Evolutionary conservation across 176 grass and related monocot genomes (phyloP), one percentile per base, ranked within the genome.

Genomic region (Canna indica): DNA sequence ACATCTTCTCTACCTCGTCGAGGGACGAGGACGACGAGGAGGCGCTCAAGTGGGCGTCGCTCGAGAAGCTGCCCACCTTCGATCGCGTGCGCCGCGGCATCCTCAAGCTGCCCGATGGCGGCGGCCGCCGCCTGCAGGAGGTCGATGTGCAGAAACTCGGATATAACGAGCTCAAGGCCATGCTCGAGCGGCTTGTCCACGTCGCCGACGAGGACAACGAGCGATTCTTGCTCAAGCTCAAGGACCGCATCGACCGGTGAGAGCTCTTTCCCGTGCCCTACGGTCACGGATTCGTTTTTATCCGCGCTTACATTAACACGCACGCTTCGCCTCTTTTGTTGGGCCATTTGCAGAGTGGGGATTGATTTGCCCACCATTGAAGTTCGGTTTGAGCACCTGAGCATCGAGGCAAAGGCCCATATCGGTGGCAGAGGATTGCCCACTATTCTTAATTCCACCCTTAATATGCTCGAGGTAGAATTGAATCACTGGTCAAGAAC

Each of bases 121-220:
- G 63, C 4, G 79, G 63, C 17, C 53, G 0, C 75, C 63, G 63
- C 7, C 63, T 66, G 34, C 35, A 84, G 5, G 91, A 96, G 69
- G 77, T 90, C 16, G 87, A 90, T 39, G 81, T 96, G 32, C 75
- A 74, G 27, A 77, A 78, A 39, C 77, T 96, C 33, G 83, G 67
- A 1, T 27, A 74, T 20, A 67, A 32, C 0, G 83, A 96, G 41
- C 78, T 73, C 3, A 81, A 76, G 13, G 79, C 79, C 12, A 73
- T 96, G 33, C 1, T 96, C 27, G 86, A 91, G 64, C 77, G 92
- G 10, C 79, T 96, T 30, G 62, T 96, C n/a, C 78, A 79, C 24
- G 88, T 91, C 41, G 83, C 83, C 39, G 92, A 91, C 59, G 76
- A 96, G 88, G 92, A 96, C 66, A 86, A 96, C 66, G 92, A 96